Evolutionary conservation across 108 stramenopile genomes (phyloP), one percentile per base, ranked within the genome.

Genomic region (Skeletonema grethae): DNA sequence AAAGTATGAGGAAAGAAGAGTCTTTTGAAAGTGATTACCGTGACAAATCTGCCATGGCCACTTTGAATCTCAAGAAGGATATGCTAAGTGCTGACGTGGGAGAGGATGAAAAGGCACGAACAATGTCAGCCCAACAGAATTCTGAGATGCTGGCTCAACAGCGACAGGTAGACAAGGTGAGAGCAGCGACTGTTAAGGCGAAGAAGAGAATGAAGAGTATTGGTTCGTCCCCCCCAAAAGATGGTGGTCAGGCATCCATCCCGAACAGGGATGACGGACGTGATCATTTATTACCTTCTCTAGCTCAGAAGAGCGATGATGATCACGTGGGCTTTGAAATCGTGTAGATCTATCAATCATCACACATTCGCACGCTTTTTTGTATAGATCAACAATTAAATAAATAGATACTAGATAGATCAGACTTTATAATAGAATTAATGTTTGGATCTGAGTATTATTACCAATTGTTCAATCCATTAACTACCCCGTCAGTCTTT

Each of bases 381-480:
- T 38, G 36, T 38, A 11, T 11, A 38, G 36, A 9, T 38, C 36
- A 11, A 38, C 10, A 10, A 38, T 28, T 28, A 1, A 1, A 28
- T 28, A 28, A 28, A 28, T 38, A 38, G 36, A 38, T 38, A 9
- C 36, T 38, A 11, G 10, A 11, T 38, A 11, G 10, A 11, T 8
- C 9, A 38, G 36, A 38, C 36, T 38, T 38, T 38, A 38, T 38
- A 38, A 38, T 11, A 11, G 36, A 38, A 38, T 38, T 38, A 38
- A 38, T 38, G 10, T 11, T 53, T 22, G 22, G 15, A 5, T 53
- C 7, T 22, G 18, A 53, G 7, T 53, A 45, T 63, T 8, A 35
- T 68, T 72, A 85, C 87, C 85, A 85, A 73, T 85, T 85, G 24
- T 88, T 88, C 41, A 88, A 36, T n/a, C 87, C 87, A 65, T 72